Conservation (phyloP, 257 asterid species). For the Solanum pinnatisectum region DNA sequence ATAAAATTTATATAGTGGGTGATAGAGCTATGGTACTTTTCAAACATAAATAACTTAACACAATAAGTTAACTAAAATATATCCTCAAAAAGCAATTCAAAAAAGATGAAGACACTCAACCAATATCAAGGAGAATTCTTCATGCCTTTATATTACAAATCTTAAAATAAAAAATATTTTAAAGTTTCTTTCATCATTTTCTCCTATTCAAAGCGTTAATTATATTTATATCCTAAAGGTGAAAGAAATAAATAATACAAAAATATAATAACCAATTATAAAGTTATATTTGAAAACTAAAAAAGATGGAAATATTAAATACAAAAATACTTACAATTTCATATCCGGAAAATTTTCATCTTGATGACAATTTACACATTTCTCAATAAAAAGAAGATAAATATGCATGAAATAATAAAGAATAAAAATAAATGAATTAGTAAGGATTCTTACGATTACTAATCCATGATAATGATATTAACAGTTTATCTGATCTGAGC, state of each 20-base stretch:
- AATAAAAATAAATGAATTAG: no score
- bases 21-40: background rate
- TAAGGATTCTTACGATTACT: no score
- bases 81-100: background rate
- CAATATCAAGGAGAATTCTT: background rate
- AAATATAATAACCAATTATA: no score
- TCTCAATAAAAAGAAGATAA: no score
- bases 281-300: background rate
- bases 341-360: no score
- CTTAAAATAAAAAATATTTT: no score
- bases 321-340: background rate
- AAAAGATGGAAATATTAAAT: no score
- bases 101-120: background rate
- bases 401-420: background rate
- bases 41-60: background rate
- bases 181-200: background rate
- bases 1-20: background rate
- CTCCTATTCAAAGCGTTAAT: no score
- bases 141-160: background rate
- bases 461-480: background rate
- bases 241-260: background rate
- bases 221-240: no score
- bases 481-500: conserved; percentile 41
- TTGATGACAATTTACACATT: no score
- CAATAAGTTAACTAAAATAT: background rate